These are phyloP conservation scores for Basipetospora chlamydospora DNA, from an alignment of 2,329 filamentous ascomycete genomes.

Conservation along the genomic window DNA sequence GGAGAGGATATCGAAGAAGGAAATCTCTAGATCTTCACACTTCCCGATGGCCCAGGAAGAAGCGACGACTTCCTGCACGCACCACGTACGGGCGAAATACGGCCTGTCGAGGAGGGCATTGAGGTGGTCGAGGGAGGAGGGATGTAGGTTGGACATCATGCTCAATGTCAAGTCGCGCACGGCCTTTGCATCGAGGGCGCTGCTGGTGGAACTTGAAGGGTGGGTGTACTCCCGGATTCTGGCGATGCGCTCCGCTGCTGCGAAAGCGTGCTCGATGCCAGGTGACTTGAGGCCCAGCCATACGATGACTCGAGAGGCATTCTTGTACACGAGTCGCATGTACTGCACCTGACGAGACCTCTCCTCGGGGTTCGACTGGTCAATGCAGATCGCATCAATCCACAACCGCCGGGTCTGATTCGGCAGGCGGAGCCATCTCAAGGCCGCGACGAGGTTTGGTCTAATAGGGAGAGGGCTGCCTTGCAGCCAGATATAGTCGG, in stretches of 20 bases:
- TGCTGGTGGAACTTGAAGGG: neutral
- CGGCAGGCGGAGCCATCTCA: constrained; percentile 7
- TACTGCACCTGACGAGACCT: constrained; percentile 6
- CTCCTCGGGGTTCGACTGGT: constrained; percentile 8
- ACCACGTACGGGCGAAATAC: constrained; percentile 1
- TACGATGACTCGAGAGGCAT: constrained; percentile 7
- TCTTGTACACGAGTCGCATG: constrained; percentile 8
- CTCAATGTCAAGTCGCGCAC: neutral
- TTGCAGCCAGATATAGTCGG: no score
- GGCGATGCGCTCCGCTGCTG: neutral
- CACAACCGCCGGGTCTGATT: constrained; percentile 7
- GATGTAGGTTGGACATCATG: neutral
- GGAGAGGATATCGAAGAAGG: neutral
- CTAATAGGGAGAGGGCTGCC: constrained; percentile 9
- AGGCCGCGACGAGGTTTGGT: constrained; percentile 8
- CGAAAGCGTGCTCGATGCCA: neutral
- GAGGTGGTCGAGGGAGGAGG: neutral
- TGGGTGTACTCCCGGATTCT: neutral
- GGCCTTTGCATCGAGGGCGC: neutral
- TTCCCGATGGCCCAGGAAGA: neutral
- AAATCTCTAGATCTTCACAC: neutral
- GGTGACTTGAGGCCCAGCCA: constrained; percentile 8
- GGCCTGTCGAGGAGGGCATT: neutral
- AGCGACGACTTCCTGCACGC: neutral
- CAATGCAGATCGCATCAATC: constrained; percentile 11